phyloP scores from a whole-genome alignment of 2,329 filamentous ascomycete genomes.

The Paracorniculantispora psalliotae region DNA sequence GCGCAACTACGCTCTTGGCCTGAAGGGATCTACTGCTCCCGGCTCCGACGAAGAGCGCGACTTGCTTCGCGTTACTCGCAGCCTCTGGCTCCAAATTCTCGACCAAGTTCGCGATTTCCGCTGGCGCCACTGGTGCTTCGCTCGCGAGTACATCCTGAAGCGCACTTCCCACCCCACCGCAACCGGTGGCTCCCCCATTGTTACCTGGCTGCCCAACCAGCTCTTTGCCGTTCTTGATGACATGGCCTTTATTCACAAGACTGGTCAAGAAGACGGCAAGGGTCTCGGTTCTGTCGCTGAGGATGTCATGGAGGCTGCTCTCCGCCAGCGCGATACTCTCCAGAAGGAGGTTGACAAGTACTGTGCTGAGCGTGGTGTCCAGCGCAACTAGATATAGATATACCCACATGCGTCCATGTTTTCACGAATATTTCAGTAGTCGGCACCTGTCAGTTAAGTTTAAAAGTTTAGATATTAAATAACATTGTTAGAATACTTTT shows the following conservation, averaged over 20 bases:
- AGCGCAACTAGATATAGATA: slow-evolving; percentile 11
- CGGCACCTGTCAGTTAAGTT: background rate
- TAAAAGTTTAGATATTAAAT: slow-evolving; percentile 5
- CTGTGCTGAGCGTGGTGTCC: slow-evolving; percentile 56
- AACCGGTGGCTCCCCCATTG: slow-evolving; percentile 75
- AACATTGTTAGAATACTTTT: background rate
- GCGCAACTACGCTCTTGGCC: slow-evolving; percentile 52
- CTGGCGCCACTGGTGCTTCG: slow-evolving; percentile 84
- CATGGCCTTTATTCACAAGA: slow-evolving; percentile 57
- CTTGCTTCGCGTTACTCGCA: slow-evolving; percentile 49
- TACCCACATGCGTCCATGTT: background rate
- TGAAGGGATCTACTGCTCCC: slow-evolving; percentile 15
- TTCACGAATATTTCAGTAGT: background rate
- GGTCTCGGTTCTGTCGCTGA: slow-evolving; percentile 43
- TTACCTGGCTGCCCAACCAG: slow-evolving; percentile 82
- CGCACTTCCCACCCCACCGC: slow-evolving; percentile 70
- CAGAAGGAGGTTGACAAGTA: slow-evolving; percentile 72
- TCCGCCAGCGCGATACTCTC: slow-evolving; percentile 59
- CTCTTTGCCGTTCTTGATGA: slow-evolving; percentile 67
- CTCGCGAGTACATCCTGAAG: slow-evolving; percentile 78
- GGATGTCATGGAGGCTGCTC: slow-evolving; percentile 63
- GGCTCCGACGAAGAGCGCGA: slow-evolving; percentile 28
- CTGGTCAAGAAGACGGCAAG: slow-evolving; percentile 32
- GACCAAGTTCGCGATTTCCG: slow-evolving; percentile 77
- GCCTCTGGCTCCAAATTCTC: slow-evolving; percentile 60